These are phyloP conservation scores for Hymenochaete sp. DNA, from an alignment of 1,284 basidiomycete species.

Conservation along the genomic window DNA sequence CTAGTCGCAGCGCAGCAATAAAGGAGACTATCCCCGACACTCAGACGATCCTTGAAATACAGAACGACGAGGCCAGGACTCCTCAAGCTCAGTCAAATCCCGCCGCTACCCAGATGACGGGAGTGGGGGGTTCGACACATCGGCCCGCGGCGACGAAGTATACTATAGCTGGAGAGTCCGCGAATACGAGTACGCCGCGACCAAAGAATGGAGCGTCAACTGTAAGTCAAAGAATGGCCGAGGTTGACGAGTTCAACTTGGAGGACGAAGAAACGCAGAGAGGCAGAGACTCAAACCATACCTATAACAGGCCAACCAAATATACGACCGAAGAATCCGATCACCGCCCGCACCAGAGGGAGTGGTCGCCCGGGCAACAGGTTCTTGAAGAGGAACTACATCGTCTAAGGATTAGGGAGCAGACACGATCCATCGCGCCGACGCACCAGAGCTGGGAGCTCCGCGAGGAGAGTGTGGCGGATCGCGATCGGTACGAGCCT, in stretches of 20 bases:
- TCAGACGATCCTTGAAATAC: constrained; percentile 22
- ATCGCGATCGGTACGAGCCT: constrained; percentile 38
- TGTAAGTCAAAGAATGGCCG: constrained; percentile 27
- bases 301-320: constrained; percentile 30
- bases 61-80: constrained; percentile 38
- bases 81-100: constrained; percentile 63
- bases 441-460: constrained; percentile 76
- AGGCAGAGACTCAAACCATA: constrained; percentile 17
- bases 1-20: too few relatives aligned
- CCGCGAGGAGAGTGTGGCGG: constrained; percentile 45
- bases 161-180: constrained; percentile 35
- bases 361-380: constrained; percentile 68
- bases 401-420: constrained; percentile 56
- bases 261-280: constrained; percentile 34
- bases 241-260: constrained; percentile 32
- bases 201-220: constrained; percentile 8
- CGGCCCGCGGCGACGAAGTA: constrained; percentile 47
- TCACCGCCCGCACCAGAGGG: constrained; percentile 38
- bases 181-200: constrained; percentile 26
- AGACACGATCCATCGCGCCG: constrained; percentile 46
- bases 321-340: constrained; percentile 34
- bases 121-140: constrained; percentile 62
- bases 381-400: constrained; percentile 72
- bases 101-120: constrained; percentile 62
- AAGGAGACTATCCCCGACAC: constrained; percentile 21